Base-by-base conservation (phyloP, 2,329 filamentous ascomycete genomes). In the Neodidymelliopsis sp. region DNA sequence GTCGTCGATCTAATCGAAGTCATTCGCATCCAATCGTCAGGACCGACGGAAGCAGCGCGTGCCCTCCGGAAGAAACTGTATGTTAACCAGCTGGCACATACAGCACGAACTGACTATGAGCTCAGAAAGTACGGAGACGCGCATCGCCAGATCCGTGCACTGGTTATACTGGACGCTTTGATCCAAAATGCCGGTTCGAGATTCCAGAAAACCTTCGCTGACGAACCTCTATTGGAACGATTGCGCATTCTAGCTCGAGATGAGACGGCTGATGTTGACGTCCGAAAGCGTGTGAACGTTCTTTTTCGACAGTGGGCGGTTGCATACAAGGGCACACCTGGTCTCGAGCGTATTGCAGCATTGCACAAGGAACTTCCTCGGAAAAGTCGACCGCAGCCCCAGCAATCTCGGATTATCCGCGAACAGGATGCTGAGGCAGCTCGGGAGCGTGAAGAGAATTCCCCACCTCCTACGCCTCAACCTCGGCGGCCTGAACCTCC, bases 1-100 rank as follows among this genome's bases (percentile, higher is more conserved):
- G 91, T 99, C 57, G 90, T 93, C 29, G 92, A 97, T 65, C 84
- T 99, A 18, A 90, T 97, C 56, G 94, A 99, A 74, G 91, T 94
- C 47, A 90, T 99, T 70, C 88, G 89, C 59, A 85, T 99, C 50
- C 94, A 99, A 74, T 81, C 83, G 19, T 89, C 89, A 6, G 94
- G 94, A 0, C 91, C 94, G 2, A 83, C 85, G 10, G 94, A 99
- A 78, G 92, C 92, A 50, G 91, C 93, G 43, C 85, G 94, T 67
- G 92, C 94, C 36, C 84, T 99, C 63, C 86, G 94, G 53, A 99
- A 99, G 83, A 97, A 97, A 79, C 84, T 99, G 81, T 87, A 72
- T 67, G 83, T 71, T 7, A 13, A 11, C n/a, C 15, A n/a, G 12
- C 22, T 54, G 10, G 34, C 24, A 13, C 4, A 44, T 34, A 29